Evolutionary conservation across 2,329 filamentous ascomycete species (phyloP), one percentile per base, ranked within the genome.

Genomic region (Trichoderma sp.): DNA sequence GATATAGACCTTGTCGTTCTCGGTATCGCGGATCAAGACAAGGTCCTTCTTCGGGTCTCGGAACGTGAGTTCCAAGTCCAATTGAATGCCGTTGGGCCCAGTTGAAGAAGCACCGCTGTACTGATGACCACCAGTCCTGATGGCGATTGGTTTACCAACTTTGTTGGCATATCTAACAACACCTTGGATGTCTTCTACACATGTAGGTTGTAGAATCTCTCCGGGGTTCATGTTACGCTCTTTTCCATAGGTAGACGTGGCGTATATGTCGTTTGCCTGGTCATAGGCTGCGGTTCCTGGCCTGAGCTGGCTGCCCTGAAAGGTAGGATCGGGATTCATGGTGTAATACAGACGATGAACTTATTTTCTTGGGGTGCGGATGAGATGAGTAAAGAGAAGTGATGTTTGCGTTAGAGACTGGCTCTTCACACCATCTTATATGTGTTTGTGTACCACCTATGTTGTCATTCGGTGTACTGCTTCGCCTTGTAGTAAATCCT

Each of bases 161-260:
- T 65, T 65, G 62, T 65, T 65, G 39, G 62, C 62, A 47, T 65
- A 65, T 65, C 28, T 65, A 34, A 65, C 62, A 34, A 50, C 62
- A 11, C 62, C 39, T 43, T 65, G 62, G 39, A 65, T 65, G 2
- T 65, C 62, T 9, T 65, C 62, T 65, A 65, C 6, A 32, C 39
- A 32, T 11, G 62, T 65, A 43, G 62, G 62, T 7, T 65, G 62
- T 17, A 65, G 26, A 23, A 65, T 65, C 12, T 65, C 62, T 53
- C 62, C 62, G 1, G 62, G 62, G 62, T 65, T 65, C 62, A 65
- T 65, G 28, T 65, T 32, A 34, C 62, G 62, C 39, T 65, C 62
- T 23, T 65, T 13, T 23, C 62, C 62, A 65, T 65, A 65, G 2
- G 62, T 65, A 12, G 62, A 65, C 12, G 62, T 65, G 28, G 62